phyloP scores from a whole-genome alignment of 257 asterid genomes.

The Solanum bukasovii region DNA sequence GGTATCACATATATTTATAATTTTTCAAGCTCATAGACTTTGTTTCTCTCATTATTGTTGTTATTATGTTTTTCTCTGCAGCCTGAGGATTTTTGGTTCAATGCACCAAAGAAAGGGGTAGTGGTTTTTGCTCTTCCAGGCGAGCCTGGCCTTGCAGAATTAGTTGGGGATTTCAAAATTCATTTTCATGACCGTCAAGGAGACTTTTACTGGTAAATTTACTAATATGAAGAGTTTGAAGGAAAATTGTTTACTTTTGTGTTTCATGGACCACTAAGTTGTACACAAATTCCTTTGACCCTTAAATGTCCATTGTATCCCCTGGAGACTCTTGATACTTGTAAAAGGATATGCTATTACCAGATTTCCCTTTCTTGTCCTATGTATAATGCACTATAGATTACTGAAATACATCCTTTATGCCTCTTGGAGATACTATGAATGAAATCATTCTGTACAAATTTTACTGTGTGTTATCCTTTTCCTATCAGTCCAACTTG shows the following conservation, averaged over 20 bases:
- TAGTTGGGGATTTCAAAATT: constrained; percentile 92
- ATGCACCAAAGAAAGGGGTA: constrained; percentile 91
- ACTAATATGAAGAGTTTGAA: background rate
- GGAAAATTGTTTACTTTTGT: background rate
- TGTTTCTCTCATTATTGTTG: background rate
- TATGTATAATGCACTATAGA: background rate
- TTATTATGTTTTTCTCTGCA: constrained; percentile 23
- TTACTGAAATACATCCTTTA: background rate
- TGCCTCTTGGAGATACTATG: background rate
- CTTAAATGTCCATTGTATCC: background rate
- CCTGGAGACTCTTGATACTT: background rate
- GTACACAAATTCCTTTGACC: background rate
- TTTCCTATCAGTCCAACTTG: background rate
- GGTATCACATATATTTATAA: background rate
- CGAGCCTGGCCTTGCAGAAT: constrained; percentile 86
- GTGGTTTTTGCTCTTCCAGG: constrained; percentile 99
- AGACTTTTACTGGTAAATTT: constrained; percentile 85
- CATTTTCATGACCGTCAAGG: constrained; percentile 98
- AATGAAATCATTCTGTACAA: background rate
- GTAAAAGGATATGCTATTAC: background rate
- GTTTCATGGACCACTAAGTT: background rate
- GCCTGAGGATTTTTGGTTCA: constrained; percentile 96
- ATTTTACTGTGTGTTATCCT: background rate
- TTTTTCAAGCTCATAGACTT: background rate
- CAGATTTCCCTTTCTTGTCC: background rate